Conservation (phyloP, 306 rosid genomes). For the Pueraria montana region DNA sequence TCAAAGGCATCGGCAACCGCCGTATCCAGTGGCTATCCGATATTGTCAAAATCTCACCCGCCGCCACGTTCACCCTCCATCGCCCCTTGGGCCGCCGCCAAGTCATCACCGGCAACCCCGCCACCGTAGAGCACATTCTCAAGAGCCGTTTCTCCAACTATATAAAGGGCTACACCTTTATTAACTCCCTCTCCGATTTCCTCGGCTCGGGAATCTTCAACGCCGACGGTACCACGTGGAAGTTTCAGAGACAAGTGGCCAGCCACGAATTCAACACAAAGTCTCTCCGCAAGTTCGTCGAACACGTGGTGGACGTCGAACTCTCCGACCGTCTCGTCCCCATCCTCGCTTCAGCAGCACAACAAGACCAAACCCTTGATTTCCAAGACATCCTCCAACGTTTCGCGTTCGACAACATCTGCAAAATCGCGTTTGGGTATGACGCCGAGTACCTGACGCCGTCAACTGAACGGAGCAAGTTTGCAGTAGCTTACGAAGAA, state of each 20-base stretch:
- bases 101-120: constrained; percentile 67
- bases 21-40: constrained; percentile 62
- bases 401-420: constrained; percentile 76
- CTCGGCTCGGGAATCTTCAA: constrained; percentile 77
- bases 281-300: constrained; percentile 68
- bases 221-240: constrained; percentile 66
- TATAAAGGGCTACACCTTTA: constrained; percentile 50
- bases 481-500: constrained; percentile 69
- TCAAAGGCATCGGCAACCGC: too few species aligned
- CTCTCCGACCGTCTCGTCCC: constrained; percentile 70
- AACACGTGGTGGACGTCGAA: constrained; percentile 71
- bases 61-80: constrained; percentile 61
- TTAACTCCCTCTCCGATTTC: constrained; percentile 47
- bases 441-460: constrained; percentile 66
- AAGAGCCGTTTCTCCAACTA: constrained; percentile 64
- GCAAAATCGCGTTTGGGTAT: constrained; percentile 76
- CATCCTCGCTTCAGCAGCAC: constrained; percentile 49
- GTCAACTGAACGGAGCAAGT: constrained; percentile 52
- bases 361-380: constrained; percentile 49
- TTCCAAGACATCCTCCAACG: constrained; percentile 32
- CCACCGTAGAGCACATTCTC: constrained; percentile 75
- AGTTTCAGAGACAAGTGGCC: constrained; percentile 74
- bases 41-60: constrained; percentile 56
- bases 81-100: constrained; percentile 29
- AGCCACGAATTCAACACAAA: constrained; percentile 71